These are phyloP conservation scores for Pseudopyrenochaeta lycopersici DNA, from an alignment of 2,329 filamentous ascomycete species.

Conservation along the genomic window DNA sequence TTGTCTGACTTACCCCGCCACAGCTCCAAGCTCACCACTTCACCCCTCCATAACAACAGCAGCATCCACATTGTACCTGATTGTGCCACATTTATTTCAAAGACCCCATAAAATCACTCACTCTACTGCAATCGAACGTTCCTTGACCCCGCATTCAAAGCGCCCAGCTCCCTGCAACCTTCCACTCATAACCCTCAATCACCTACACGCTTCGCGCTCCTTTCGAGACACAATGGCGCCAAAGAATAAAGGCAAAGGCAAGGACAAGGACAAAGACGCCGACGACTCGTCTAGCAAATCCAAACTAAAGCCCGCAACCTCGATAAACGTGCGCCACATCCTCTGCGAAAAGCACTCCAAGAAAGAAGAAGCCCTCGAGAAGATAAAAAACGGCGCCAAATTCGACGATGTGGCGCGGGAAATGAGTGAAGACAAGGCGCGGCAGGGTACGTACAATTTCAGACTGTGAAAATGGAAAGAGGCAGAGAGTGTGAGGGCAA, in stretches of 20 bases:
- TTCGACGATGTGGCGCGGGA: constrained; percentile 79
- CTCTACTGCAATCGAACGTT: too few species aligned
- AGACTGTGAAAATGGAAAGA: too few species aligned
- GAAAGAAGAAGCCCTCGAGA: constrained; percentile 77
- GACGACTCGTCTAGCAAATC: constrained; percentile 41
- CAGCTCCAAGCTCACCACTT: too few species aligned
- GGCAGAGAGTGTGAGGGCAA: too few species aligned
- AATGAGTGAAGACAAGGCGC: constrained; percentile 80
- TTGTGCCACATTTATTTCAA: too few species aligned
- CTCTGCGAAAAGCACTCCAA: constrained; percentile 80
- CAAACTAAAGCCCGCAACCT: constrained; percentile 68
- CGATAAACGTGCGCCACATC: constrained; percentile 78
- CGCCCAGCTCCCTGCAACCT: not conserved
- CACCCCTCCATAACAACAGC: too few species aligned
- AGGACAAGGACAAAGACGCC: constrained; percentile 27
- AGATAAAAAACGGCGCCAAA: constrained; percentile 71
- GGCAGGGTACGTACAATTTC: constrained; percentile 53
- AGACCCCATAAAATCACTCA: not conserved
- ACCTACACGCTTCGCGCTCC: not conserved
- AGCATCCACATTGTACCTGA: too few species aligned
- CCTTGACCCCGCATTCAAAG: too few species aligned
- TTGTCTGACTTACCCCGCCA: too few species aligned
- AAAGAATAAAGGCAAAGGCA: constrained; percentile 40
- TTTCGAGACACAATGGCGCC: constrained; percentile 26
- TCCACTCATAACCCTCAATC: not conserved